Evolutionary conservation across 1,139 yeast species (phyloP).

Genomic region (Taphrina pruni): DNA sequence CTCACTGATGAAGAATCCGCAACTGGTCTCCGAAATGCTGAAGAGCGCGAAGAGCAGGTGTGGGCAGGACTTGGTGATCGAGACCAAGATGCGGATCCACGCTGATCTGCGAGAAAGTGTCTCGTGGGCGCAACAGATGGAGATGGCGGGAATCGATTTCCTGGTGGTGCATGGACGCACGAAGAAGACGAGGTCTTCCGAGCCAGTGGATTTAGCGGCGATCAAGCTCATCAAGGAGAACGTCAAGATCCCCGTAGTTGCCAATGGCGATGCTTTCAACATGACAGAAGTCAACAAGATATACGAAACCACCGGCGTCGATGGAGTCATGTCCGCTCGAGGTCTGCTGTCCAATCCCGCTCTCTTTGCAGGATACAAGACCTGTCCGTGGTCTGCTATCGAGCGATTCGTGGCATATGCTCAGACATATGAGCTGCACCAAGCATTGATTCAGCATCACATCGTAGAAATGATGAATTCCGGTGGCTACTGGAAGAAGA

Average conservation of each 20-base stretch:
- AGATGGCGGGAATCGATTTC: constrained; percentile 88
- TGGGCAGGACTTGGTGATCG: constrained; percentile 73
- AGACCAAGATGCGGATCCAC: constrained; percentile 90
- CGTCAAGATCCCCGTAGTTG: constrained; percentile 80
- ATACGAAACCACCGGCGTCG: constrained; percentile 70
- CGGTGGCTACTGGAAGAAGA: constrained; percentile 58
- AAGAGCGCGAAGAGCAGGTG: constrained; percentile 75
- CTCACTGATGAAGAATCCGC: constrained; percentile 85
- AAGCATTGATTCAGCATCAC: constrained; percentile 83
- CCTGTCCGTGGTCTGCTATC: constrained; percentile 88
- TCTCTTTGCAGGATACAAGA: constrained; percentile 70
- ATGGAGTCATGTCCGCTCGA: constrained; percentile 91
- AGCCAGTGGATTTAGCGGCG: constrained; percentile 82
- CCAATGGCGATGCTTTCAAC: constrained; percentile 90
- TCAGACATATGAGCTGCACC: constrained; percentile 81
- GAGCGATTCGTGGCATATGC: constrained; percentile 82
- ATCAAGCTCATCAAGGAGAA: constrained; percentile 67
- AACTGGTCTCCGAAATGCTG: constrained; percentile 82
- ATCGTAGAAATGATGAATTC: constrained; percentile 76
- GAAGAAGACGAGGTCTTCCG: constrained; percentile 78
- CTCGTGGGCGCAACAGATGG: constrained; percentile 71
- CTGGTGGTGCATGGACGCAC: constrained; percentile 95
- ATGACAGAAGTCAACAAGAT: constrained; percentile 68
- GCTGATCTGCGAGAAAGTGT: constrained; percentile 70
- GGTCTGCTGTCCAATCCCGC: constrained; percentile 89